phyloP scores from a whole-genome alignment of 371 early-diverging fungal genomes.

The Polyrhizophydium stewartii region DNA sequence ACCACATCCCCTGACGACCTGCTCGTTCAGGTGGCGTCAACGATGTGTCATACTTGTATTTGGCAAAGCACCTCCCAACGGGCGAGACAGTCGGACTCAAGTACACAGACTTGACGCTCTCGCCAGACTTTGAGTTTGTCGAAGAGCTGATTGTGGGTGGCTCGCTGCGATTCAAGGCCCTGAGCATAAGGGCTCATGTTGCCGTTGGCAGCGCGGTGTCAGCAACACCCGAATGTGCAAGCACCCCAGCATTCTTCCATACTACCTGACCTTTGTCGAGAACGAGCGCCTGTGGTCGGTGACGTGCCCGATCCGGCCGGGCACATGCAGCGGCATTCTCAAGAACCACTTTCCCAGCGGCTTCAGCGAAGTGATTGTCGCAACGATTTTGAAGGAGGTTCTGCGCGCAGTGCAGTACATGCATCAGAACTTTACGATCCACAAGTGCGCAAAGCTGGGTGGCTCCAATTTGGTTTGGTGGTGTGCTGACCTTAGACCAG shows the following conservation, averaged over 20 bases:
- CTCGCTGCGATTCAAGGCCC: too few species aligned
- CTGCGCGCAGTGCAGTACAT: conserved; percentile 45
- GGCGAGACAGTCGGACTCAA: conserved; percentile 40
- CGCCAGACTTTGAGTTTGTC: conserved; percentile 45
- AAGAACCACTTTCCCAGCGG: conserved; percentile 44
- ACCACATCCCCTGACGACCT: neutral
- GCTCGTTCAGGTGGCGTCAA: conserved; percentile 43
- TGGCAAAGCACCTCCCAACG: conserved; percentile 38
- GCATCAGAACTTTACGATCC: conserved; percentile 49
- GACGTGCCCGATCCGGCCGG: conserved; percentile 39
- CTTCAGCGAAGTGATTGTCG: conserved; percentile 38
- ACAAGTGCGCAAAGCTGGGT: conserved; percentile 33
- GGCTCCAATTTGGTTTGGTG: neutral
- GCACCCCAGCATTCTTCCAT: conserved; percentile 48
- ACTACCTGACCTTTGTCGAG: conserved; percentile 42
- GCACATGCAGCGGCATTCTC: conserved; percentile 38
- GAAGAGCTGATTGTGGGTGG: conserved; percentile 39
- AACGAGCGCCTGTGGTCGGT: conserved; percentile 54
- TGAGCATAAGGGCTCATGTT: neutral
- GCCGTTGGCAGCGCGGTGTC: conserved; percentile 28
- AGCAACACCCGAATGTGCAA: conserved; percentile 35
- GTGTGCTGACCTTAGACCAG: conserved; percentile 12
- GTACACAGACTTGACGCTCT: conserved; percentile 50
- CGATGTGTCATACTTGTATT: conserved; percentile 50
- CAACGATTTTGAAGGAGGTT: conserved; percentile 45